Conservation (phyloP, 1,284 basidiomycete genomes). For the Malassezia psittaci region DNA sequence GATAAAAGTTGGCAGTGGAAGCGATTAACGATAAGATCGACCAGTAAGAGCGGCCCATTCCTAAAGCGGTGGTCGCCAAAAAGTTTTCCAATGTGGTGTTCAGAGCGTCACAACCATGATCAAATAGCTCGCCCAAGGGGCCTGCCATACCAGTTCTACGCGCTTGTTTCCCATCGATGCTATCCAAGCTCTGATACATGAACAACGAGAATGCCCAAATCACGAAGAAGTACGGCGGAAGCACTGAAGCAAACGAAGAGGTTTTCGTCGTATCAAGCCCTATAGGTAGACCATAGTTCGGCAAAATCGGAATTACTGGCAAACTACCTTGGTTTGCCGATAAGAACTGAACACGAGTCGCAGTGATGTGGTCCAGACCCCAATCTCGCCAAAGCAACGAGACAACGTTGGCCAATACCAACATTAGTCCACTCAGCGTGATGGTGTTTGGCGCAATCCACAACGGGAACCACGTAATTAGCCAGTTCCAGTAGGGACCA, state of each 20-base stretch:
- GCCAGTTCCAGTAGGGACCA: slow-evolving; percentile 86
- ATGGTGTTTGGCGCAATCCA: slow-evolving; percentile 72
- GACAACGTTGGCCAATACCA: slow-evolving; percentile 73
- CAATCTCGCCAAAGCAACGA: slow-evolving; percentile 56
- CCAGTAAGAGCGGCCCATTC: slow-evolving; percentile 90
- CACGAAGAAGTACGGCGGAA: slow-evolving; percentile 35
- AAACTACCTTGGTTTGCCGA: slow-evolving; percentile 18
- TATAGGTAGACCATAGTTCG: slow-evolving; percentile 24
- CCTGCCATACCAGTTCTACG: slow-evolving; percentile 88
- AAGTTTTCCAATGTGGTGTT: slow-evolving; percentile 63
- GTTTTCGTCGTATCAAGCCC: slow-evolving; percentile 6
- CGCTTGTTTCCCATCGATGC: slow-evolving; percentile 90
- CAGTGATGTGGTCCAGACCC: slow-evolving; percentile 29
- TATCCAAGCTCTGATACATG: slow-evolving; percentile 79
- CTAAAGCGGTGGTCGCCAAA: slow-evolving; percentile 52
- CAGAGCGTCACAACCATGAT: slow-evolving; percentile 76
- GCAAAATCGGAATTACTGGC: slow-evolving; percentile 24
- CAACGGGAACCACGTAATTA: slow-evolving; percentile 79
- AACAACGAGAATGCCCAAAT: slow-evolving; percentile 79
- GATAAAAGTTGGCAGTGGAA: slow-evolving; percentile 84
- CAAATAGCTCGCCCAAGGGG: slow-evolving; percentile 89
- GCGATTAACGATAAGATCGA: slow-evolving; percentile 76
- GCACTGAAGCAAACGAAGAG: background rate
- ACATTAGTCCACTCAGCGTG: slow-evolving; percentile 59
- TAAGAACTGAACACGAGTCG: slow-evolving; percentile 20